phyloP scores from a whole-genome alignment of 257 asterid genomes.

The Fraxinus pennsylvanica region DNA sequence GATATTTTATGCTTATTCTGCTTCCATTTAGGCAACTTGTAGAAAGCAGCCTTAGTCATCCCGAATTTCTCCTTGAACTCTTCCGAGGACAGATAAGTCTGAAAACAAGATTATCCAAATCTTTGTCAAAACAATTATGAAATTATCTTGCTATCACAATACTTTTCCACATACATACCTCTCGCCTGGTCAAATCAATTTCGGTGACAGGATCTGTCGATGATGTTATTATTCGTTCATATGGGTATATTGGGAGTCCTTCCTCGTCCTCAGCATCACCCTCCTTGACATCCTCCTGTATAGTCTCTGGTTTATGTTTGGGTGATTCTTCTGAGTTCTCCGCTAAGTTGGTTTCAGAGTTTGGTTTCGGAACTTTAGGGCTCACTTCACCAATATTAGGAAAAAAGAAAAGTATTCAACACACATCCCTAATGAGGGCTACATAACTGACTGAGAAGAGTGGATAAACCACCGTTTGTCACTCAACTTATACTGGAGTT shows the following conservation, averaged over 20 bases:
- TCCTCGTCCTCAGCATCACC: slow-evolving; percentile 87
- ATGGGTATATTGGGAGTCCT: slow-evolving; percentile 69
- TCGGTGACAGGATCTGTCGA: slow-evolving; percentile 75
- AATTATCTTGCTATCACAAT: neutral
- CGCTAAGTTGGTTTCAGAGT: slow-evolving; percentile 35
- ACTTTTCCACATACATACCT: slow-evolving; percentile 49
- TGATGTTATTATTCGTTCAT: slow-evolving; percentile 72
- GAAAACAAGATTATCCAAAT: slow-evolving; percentile 28
- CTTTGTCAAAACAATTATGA: slow-evolving; percentile 7
- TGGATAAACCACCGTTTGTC: neutral
- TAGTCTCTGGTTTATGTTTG: slow-evolving; percentile 75
- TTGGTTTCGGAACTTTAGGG: slow-evolving; percentile 32
- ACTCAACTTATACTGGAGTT: neutral
- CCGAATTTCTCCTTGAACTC: slow-evolving; percentile 92
- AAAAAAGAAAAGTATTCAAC: neutral
- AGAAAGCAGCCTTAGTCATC: slow-evolving; percentile 69
- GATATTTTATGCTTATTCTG: slow-evolving; percentile 97
- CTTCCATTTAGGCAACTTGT: slow-evolving; percentile 96
- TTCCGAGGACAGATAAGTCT: slow-evolving; percentile 74
- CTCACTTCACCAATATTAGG: slow-evolving; percentile 43
- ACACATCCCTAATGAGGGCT: neutral
- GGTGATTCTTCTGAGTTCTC: slow-evolving; percentile 64
- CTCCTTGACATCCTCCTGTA: slow-evolving; percentile 84
- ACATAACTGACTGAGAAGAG: neutral
- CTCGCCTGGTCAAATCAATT: slow-evolving; percentile 86